Evolutionary conservation across 495 filamentous ascomycete species (phyloP).

Genomic region (Tuber borchii): DNA sequence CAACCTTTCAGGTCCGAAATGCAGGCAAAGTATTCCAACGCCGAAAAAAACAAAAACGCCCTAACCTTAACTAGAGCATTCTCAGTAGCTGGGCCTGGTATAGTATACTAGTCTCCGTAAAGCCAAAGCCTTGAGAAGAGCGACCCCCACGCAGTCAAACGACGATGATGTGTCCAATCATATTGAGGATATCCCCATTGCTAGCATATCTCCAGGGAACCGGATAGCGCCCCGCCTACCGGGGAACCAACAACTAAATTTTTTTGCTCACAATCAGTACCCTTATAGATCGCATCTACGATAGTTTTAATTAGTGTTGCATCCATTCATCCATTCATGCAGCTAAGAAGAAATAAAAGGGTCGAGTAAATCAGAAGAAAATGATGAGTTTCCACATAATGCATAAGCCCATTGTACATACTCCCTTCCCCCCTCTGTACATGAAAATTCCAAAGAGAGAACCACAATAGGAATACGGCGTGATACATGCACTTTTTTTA

Average conservation of each 20-base stretch:
- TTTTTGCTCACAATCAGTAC: neutral
- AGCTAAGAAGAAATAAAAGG: neutral
- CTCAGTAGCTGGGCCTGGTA: neutral
- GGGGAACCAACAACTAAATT: neutral
- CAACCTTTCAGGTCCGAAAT: neutral
- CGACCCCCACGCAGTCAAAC: neutral
- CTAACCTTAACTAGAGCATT: neutral
- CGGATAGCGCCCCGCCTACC: neutral
- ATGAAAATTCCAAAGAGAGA: neutral
- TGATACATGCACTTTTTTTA: neutral
- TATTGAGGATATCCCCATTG: neutral
- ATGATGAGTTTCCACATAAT: neutral
- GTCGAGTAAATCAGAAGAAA: neutral
- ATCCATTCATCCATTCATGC: neutral
- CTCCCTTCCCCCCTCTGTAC: neutral
- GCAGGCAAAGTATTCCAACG: neutral
- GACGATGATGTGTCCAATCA: neutral
- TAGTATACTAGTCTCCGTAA: neutral
- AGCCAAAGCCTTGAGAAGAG: neutral
- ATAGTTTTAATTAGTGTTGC: neutral
- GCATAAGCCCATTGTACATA: neutral
- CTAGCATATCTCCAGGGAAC: neutral
- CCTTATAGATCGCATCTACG: neutral
- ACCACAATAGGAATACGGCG: neutral
- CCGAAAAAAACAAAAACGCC: neutral